Evolutionary conservation across 305 asterid genomes (phyloP), one percentile per base, ranked within the genome.

Genomic region (Fraxinus sp.): DNA sequence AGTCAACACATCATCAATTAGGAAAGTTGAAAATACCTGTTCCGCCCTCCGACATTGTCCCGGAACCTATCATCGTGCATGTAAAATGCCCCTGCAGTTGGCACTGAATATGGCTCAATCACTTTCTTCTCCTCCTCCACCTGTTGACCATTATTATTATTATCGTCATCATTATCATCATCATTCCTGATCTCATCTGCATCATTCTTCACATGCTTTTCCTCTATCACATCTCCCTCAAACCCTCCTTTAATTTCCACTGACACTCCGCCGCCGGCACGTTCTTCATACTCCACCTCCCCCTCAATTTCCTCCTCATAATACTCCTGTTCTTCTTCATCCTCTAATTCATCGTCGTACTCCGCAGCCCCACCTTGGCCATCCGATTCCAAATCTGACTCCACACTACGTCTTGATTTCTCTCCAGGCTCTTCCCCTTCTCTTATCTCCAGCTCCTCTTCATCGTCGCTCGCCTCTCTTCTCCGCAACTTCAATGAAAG

Each of bases 11-110:
- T 74, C 35, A 74, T 68, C 59, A 79, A 52, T 77, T 35, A 35
- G 24, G 80, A 80, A 52, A 32, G 24, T 76, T 22, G 14, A 14
- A 30, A 79, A 30, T 93, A 96, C 99, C 99, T 93, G 84, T 93
- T 75, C 68, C 97, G 87, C 43, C 98, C 97, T 72, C 93, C 93
- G 2, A 92, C 91, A 89, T 86, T 91, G 88, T 93, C 97, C 79
- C 94, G 91, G 83, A 97, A 97, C 83, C 99, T 88, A 83, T 97
- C 99, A 90, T 97, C 98, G 22, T 97, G 99, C 99, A 97, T 97
- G 84, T 97, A 97, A 84, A 97, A 97, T 4, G 99, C 96, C 80
- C 99, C 99, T 0, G 97, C 99, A 5, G 98, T 97, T 1, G 99
- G 99, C 89, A 97, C 99, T 43, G 98, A 90, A 88, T 80, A 97